A percentile compares a stretch with the other conserved stretches of the same genome.
Evolutionary conservation across 805 yeast genomes (phyloP).

Genomic region (Candida berthetii): DNA sequence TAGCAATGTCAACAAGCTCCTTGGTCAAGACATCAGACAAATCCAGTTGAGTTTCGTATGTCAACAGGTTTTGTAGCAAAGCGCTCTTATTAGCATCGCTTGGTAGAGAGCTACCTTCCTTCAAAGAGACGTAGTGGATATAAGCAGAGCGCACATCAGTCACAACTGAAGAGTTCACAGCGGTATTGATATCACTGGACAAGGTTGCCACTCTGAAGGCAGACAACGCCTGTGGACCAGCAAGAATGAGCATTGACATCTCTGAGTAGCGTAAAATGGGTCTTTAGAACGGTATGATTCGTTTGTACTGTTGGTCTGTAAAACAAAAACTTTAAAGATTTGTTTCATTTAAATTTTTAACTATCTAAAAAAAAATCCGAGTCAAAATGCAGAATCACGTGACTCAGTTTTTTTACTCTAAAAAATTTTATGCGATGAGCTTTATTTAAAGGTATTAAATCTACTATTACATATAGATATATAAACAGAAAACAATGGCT

Average conservation of each 20-base stretch:
- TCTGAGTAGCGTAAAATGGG: slow-evolving; percentile 2
- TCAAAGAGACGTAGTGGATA: slow-evolving; percentile 74
- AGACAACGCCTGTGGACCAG: slow-evolving; percentile 91
- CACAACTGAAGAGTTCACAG: slow-evolving; percentile 59
- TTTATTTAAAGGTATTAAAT: too few relatives aligned
- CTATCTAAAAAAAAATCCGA: too few relatives aligned
- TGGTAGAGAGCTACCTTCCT: slow-evolving; percentile 18
- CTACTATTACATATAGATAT: too few relatives aligned
- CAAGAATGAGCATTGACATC: slow-evolving; percentile 47
- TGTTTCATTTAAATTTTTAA: too few relatives aligned
- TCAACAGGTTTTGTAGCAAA: slow-evolving; percentile 56
- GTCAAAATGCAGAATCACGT: too few relatives aligned
- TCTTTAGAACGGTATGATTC: too few relatives aligned
- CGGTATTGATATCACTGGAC: slow-evolving; percentile 64
- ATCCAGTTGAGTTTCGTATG: slow-evolving; percentile 69
- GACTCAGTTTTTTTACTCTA: too few relatives aligned
- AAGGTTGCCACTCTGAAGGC: slow-evolving; percentile 75
- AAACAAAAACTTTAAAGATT: too few relatives aligned
- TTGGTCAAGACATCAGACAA: slow-evolving; percentile 36
- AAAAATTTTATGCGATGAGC: too few relatives aligned
- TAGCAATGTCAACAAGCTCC: slow-evolving; percentile 30
- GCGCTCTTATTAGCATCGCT: slow-evolving; percentile 30
- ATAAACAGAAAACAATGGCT: slow-evolving; percentile 39
- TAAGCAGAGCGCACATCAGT: slow-evolving; percentile 67
- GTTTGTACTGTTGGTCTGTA: too few relatives aligned